Evolutionary conservation across 495 filamentous ascomycete species (phyloP).

Genomic region (Aspergillus avenaceus): DNA sequence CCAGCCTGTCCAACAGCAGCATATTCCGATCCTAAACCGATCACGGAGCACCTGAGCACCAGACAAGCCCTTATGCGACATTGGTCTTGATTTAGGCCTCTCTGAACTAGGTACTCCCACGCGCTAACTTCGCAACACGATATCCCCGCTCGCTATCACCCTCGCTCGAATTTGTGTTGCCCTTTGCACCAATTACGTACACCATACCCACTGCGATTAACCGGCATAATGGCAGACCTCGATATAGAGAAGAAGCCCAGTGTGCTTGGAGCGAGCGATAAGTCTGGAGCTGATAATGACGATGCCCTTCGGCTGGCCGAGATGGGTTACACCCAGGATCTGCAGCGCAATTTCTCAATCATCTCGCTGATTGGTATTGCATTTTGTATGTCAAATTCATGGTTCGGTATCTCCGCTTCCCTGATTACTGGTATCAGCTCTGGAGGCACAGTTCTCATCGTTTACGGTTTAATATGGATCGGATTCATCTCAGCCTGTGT

Average conservation of each 20-base stretch:
- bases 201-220: background rate
- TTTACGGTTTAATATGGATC: constrained; percentile 58
- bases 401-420: constrained; percentile 58
- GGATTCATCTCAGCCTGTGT: constrained; percentile 51
- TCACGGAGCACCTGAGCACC: background rate
- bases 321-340: constrained; percentile 58
- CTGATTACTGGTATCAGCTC: constrained; percentile 57
- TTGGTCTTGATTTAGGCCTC: constrained; percentile 5
- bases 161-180: constrained; percentile 6
- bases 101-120: constrained; percentile 3
- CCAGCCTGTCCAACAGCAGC: background rate
- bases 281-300: constrained; percentile 19
- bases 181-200: constrained; percentile 9
- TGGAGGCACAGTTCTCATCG: constrained; percentile 55
- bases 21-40: background rate
- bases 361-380: constrained; percentile 55
- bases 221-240: constrained; percentile 15
- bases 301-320: constrained; percentile 34
- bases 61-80: constrained; percentile 13
- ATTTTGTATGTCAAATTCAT: constrained; percentile 62
- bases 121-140: constrained; percentile 10
- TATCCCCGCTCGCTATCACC: background rate
- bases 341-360: constrained; percentile 55
- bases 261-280: constrained; percentile 12
- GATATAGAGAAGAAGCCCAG: constrained; percentile 25